Evolutionary conservation across 1,284 basidiomycete species (phyloP), one percentile per base, ranked within the genome.

Genomic region (Ustilago nuda): DNA sequence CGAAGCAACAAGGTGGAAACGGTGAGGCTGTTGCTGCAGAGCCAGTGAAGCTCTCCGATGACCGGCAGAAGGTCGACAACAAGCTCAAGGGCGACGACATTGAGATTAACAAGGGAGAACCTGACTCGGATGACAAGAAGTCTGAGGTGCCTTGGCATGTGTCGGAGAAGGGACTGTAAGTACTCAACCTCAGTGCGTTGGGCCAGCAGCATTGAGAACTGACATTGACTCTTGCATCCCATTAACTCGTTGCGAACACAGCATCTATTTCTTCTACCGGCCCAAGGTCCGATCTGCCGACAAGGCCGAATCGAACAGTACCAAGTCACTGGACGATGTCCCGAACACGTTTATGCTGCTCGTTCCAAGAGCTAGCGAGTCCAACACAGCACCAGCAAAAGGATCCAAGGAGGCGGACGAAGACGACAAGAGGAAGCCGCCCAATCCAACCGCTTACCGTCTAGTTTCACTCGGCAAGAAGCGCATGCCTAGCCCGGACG

Each of bases 181-280:
- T 68, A 43, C 6, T 15, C 13, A 15, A 41, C 6, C 27, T 23
- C 1, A 35, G 33, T 19, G 30, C 15, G 4, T 8, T 23, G 13
- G n/a, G 9, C 36, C 2, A 30, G 15, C 11, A 27, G 19, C 11
- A 4, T 17, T 52, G 51, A 33, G 7, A 35, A 7, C 13, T 15
- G 11, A 17, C 33, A 17, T 36, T n/a, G 8, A 35, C 8, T 27
- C 4, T 23, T 30, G 35, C 39, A 30, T 15, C 23, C 30, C 6
- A 27, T 27, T 27, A 2, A 6, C n/a, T 33, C 27, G 11, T 36
- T 17, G 15, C 3, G 23, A 27, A 27, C 39, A 23, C 61, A 74
- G 72, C 46, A 57, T 81, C 53, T 79, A 74, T 56, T 81, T 74
- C 55, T 78, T 79, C 69, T 81, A 81, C 35, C 66, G 79, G 17